phyloP scores from a whole-genome alignment of 192 early-diverging fungal species.

The Coemansia furcata region DNA sequence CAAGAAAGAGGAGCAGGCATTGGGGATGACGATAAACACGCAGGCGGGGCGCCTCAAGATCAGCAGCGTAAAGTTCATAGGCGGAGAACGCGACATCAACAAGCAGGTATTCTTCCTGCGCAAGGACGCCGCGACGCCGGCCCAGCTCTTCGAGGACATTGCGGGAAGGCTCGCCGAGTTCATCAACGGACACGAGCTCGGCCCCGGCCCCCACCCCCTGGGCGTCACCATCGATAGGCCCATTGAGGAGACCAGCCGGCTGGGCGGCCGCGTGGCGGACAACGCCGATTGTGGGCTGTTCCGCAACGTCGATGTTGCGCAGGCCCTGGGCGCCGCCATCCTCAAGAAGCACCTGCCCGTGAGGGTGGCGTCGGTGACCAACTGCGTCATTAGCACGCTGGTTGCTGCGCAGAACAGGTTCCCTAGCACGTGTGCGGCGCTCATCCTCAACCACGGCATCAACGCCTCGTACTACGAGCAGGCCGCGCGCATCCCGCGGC shows the following conservation, averaged over 20 bases:
- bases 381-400: constrained; percentile 92
- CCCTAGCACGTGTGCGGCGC: constrained; percentile 70
- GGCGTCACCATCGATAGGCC: constrained; percentile 97
- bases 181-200: constrained; percentile 50
- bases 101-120: constrained; percentile 36
- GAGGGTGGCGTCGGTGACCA: constrained; percentile 80
- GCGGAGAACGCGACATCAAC: constrained; percentile 26
- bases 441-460: constrained; percentile 93
- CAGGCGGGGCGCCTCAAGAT: constrained; percentile 23
- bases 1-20: neutral
- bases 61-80: constrained; percentile 29
- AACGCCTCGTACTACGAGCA: constrained; percentile 93
- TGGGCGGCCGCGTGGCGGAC: constrained; percentile 57
- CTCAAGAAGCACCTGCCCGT: constrained; percentile 69
- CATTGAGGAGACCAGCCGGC: constrained; percentile 72
- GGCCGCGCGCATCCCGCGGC: neutral
- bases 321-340: constrained; percentile 71
- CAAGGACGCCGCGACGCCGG: neutral
- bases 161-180: constrained; percentile 79
- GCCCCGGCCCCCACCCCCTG: constrained; percentile 13
- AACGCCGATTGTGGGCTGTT: constrained; percentile 46
- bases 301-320: constrained; percentile 72
- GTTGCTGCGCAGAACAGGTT: constrained; percentile 81
- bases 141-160: constrained; percentile 64
- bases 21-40: constrained; percentile 41